phyloP scores from a whole-genome alignment of 2,329 filamentous ascomycete genomes.

The Arthroderma sp. region DNA sequence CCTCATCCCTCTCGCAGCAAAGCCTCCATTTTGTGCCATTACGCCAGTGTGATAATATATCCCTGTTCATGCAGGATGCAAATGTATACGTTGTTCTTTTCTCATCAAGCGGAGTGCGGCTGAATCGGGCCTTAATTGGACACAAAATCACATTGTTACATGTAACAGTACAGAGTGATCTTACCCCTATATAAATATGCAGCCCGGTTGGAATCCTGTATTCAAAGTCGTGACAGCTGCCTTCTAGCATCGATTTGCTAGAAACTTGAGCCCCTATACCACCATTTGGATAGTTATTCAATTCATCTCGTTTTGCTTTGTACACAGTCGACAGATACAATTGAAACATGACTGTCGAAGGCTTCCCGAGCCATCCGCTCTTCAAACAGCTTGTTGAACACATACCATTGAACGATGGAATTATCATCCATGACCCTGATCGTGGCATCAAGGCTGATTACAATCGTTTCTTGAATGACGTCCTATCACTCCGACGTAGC shows the following conservation, averaged over 20 bases:
- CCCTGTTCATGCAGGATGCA: not conserved
- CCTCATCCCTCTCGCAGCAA: not conserved
- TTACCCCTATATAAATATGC: not conserved
- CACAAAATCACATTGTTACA: no score
- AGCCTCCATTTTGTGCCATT: not conserved
- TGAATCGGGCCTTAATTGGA: no score
- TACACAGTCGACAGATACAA: not conserved
- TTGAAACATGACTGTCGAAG: not conserved
- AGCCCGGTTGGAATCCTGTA: not conserved
- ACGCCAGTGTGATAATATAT: not conserved
- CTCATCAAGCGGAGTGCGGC: no score
- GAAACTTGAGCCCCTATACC: no score
- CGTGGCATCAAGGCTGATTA: not conserved
- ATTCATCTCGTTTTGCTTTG: not conserved
- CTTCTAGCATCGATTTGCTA: not conserved
- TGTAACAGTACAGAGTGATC: no score
- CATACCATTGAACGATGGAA: not conserved
- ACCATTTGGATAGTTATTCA: not conserved
- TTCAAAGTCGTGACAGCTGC: not conserved
- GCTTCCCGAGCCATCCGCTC: not conserved
- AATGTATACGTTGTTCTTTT: no score
- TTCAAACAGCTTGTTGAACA: not conserved
- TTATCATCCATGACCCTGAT: not conserved
- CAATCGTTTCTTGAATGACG: not conserved
- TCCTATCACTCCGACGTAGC: not conserved